Evolutionary conservation across 1,284 basidiomycete genomes (phyloP).

Genomic region (Pholiota adiposa): DNA sequence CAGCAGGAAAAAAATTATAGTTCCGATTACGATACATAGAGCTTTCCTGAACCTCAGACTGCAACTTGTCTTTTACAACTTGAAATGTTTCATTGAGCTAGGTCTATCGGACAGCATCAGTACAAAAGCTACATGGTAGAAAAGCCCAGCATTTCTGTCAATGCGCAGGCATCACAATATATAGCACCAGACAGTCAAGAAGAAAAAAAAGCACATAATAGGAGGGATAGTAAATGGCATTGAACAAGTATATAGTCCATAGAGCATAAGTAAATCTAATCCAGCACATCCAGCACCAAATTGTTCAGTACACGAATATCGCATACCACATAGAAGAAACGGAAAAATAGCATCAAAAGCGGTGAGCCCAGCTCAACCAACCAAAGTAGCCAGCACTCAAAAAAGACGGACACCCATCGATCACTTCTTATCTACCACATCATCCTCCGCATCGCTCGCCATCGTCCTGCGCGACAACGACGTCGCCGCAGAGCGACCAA

Average conservation of each 20-base stretch:
- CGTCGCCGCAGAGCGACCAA: conserved; percentile 50
- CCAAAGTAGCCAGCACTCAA: not conserved
- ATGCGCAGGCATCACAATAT: too few relatives aligned
- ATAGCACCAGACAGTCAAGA: too few relatives aligned
- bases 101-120: too few relatives aligned
- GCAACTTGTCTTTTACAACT: too few relatives aligned
- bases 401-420: not conserved
- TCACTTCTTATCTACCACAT: conserved; percentile 54
- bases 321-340: not conserved
- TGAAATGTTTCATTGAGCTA: too few relatives aligned
- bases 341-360: not conserved
- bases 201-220: not conserved
- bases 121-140: too few relatives aligned
- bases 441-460: conserved; percentile 82
- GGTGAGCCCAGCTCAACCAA: not conserved
- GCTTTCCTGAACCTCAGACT: too few relatives aligned
- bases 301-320: conserved; percentile 1
- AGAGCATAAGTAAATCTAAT: conserved; percentile 11
- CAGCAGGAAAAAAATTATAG: too few relatives aligned
- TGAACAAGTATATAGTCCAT: conserved; percentile 8
- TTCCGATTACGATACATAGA: too few relatives aligned
- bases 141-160: too few relatives aligned
- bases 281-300: not conserved
- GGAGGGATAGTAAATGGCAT: not conserved
- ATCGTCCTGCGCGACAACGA: conserved; percentile 75